phyloP scores from a whole-genome alignment of 176 grass and related monocot genomes.

The Avena atlantica region DNA sequence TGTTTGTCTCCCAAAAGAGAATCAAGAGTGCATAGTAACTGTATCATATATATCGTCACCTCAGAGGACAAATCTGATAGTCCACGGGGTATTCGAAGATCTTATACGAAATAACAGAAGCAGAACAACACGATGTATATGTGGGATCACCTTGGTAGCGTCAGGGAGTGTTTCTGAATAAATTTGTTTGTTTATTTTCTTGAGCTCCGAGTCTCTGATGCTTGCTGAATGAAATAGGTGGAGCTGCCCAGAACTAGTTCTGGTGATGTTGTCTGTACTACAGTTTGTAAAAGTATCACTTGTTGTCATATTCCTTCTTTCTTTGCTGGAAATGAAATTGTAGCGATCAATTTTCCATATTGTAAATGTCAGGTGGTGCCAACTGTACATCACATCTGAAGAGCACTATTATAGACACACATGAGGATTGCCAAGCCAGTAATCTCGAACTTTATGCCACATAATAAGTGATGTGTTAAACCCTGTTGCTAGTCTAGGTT shows the following conservation, averaged over 20 bases:
- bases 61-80: background rate
- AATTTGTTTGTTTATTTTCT: conserved; percentile 19
- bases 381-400: too few species aligned
- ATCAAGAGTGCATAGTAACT: conserved; percentile 61
- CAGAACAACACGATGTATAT: conserved; percentile 1
- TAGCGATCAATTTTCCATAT: background rate
- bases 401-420: too few species aligned
- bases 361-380: background rate
- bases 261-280: conserved; percentile 10
- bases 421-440: too few species aligned
- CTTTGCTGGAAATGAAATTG: too few species aligned
- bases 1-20: conserved; percentile 74
- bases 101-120: conserved; percentile 41
- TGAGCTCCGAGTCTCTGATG: conserved; percentile 20
- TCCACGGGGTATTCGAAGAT: background rate
- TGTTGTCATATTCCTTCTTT: conserved; percentile 16
- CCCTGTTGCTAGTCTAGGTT: too few species aligned
- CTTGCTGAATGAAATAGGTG: conserved; percentile 32
- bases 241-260: background rate
- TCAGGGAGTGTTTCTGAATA: conserved; percentile 45
- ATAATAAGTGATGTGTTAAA: too few species aligned
- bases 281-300: conserved; percentile 20
- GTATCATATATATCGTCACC: background rate
- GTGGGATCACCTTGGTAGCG: background rate
- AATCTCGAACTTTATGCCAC: too few species aligned